phyloP scores from a whole-genome alignment of 306 rosid genomes.

The Rosa multiflora region DNA sequence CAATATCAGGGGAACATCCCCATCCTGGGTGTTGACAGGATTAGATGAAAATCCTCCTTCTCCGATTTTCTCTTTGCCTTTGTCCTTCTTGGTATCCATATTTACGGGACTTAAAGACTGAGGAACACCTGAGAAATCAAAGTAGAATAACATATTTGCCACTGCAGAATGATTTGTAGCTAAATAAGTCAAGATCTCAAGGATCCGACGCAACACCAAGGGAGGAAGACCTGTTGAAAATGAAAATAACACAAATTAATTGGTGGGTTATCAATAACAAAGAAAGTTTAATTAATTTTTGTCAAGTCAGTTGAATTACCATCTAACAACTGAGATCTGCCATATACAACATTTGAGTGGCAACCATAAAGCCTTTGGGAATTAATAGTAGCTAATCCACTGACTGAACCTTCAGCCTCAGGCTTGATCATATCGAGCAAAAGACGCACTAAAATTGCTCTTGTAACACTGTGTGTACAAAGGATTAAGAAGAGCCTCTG shows the following conservation, averaged over 20 bases:
- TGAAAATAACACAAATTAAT: constrained; percentile 25
- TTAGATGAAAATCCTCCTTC: constrained; percentile 50
- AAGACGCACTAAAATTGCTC: constrained; percentile 67
- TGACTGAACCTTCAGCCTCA: constrained; percentile 68
- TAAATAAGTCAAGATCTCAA: constrained; percentile 83
- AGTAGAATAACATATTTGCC: constrained; percentile 81
- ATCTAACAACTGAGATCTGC: constrained; percentile 86
- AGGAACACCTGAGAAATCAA: constrained; percentile 54
- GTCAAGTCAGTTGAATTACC: constrained; percentile 46
- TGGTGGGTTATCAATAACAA: constrained; percentile 13
- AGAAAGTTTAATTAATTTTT: constrained; percentile 3
- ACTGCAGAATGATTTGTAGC: constrained; percentile 87
- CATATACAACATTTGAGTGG: constrained; percentile 89
- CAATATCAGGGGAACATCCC: constrained; percentile 63
- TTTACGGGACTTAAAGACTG: constrained; percentile 42
- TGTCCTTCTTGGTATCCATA: constrained; percentile 55
- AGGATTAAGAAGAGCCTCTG: constrained; percentile 92
- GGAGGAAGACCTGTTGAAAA: constrained; percentile 88
- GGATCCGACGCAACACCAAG: constrained; percentile 79
- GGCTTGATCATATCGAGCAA: constrained; percentile 83
- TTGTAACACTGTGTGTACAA: constrained; percentile 85
- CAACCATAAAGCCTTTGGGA: constrained; percentile 95
- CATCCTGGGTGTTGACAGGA: constrained; percentile 39
- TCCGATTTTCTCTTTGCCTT: constrained; percentile 86
- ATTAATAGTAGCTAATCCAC: constrained; percentile 55